Evolutionary conservation across 257 asterid genomes (phyloP).

Genomic region (Marsdenia floribunda): DNA sequence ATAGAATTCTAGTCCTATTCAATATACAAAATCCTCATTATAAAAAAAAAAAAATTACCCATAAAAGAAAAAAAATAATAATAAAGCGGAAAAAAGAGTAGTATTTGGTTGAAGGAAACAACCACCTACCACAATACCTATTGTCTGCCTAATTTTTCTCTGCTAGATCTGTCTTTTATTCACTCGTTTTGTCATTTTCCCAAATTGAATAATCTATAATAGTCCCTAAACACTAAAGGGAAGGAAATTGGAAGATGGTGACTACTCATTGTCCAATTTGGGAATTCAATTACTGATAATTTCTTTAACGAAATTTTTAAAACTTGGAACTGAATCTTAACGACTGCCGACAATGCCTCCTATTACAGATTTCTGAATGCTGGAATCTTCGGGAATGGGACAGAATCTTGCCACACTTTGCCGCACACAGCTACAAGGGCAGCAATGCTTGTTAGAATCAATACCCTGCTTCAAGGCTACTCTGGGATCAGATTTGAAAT

Average conservation of each 20-base stretch:
- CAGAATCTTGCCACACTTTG: slow-evolving; percentile 36
- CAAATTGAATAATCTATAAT: neutral
- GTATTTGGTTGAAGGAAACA: neutral
- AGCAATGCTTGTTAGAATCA: slow-evolving; percentile 50
- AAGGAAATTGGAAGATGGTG: neutral
- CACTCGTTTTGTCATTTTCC: neutral
- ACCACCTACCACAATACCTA: neutral
- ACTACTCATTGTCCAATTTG: no score
- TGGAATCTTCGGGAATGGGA: slow-evolving; percentile 41
- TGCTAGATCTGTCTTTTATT: neutral
- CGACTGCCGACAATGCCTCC: no score
- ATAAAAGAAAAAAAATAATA: no score
- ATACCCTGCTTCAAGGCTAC: slow-evolving; percentile 49
- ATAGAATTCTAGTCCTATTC: no score
- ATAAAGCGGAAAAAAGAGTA: neutral
- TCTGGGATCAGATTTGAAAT: slow-evolving; percentile 50
- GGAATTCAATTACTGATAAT: no score
- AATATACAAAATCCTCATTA: no score
- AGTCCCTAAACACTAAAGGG: no score
- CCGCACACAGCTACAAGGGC: slow-evolving; percentile 52
- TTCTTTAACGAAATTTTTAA: no score
- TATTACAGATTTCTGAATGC: slow-evolving; percentile 43
- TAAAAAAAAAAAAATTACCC: no score
- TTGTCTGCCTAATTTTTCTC: neutral
- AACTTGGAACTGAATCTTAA: neutral